phyloP scores from a whole-genome alignment of 2,329 filamentous ascomycete genomes.

The Fusarium sambucinum region DNA sequence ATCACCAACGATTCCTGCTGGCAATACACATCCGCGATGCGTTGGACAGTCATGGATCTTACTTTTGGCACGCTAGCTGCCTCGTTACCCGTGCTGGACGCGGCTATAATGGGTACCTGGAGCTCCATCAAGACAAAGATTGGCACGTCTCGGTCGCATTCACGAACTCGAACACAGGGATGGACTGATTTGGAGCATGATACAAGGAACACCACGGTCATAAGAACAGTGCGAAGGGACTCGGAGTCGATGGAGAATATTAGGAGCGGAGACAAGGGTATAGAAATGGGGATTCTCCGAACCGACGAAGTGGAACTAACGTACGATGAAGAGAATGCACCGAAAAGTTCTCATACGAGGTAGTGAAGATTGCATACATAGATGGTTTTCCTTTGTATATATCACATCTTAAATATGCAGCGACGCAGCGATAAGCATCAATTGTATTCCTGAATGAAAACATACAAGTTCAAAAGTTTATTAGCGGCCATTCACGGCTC shows the following conservation, averaged over 20 bases:
- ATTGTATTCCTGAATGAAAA: no score
- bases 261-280: constrained; percentile 5
- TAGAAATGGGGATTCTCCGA: constrained; percentile 21
- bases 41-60: constrained; percentile 28
- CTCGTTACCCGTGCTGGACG: constrained; percentile 25
- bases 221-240: not conserved
- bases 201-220: constrained; percentile 5
- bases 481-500: no score
- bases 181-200: constrained; percentile 28
- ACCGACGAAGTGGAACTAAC: constrained; percentile 25
- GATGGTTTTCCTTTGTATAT: not conserved
- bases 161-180: constrained; percentile 22
- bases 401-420: no score
- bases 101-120: constrained; percentile 34
- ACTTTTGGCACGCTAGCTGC: constrained; percentile 24
- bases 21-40: constrained; percentile 28
- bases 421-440: no score
- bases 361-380: not conserved
- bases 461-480: no score
- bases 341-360: not conserved
- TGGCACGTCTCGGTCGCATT: constrained; percentile 24
- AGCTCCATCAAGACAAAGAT: constrained; percentile 23
- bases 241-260: constrained; percentile 27
- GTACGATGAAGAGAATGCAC: not conserved
- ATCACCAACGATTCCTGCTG: constrained; percentile 30